phyloP scores from a whole-genome alignment of 352 stramenopile species.

The Phytophthora gonapodyides region DNA sequence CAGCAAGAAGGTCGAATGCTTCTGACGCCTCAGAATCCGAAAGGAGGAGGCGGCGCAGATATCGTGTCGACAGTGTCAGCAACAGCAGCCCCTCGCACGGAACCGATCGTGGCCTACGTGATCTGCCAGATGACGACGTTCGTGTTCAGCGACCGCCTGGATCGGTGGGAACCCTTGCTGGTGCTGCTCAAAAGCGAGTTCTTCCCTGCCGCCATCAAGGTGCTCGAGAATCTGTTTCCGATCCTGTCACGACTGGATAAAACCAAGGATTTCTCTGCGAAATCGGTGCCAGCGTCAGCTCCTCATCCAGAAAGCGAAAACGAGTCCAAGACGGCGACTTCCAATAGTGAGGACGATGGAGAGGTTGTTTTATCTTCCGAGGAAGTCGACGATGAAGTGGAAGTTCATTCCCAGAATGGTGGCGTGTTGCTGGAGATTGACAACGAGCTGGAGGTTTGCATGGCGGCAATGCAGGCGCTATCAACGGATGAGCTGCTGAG shows the following conservation, averaged over 20 bases:
- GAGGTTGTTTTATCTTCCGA: conserved; percentile 12
- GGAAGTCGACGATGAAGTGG: conserved; percentile 10
- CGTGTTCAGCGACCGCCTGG: conserved; percentile 71
- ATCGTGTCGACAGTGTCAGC: conserved; percentile 34
- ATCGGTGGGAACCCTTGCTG: conserved; percentile 83
- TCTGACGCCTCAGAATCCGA: conserved; percentile 32
- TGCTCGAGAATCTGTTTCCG: conserved; percentile 77
- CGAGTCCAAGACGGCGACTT: conserved; percentile 28
- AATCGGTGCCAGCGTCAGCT: background rate
- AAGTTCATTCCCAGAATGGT: conserved; percentile 10
- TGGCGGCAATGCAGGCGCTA: conserved; percentile 73
- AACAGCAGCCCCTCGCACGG: conserved; percentile 61
- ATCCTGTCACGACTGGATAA: conserved; percentile 62
- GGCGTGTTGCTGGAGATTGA: conserved; percentile 37
- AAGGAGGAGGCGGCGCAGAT: conserved; percentile 20
- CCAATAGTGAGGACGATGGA: conserved; percentile 19
- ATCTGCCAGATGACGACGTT: conserved; percentile 86
- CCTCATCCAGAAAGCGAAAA: conserved; percentile 21
- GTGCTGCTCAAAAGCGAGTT: conserved; percentile 69
- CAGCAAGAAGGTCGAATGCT: conserved; percentile 37
- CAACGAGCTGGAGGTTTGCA: conserved; percentile 66
- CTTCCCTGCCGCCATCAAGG: conserved; percentile 66
- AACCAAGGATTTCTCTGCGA: conserved; percentile 26
- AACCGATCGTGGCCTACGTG: conserved; percentile 86
- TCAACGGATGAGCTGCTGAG: conserved; percentile 69